Base-by-base conservation (phyloP, 2,329 filamentous ascomycete species). In the Bipolaris gigantea region DNA sequence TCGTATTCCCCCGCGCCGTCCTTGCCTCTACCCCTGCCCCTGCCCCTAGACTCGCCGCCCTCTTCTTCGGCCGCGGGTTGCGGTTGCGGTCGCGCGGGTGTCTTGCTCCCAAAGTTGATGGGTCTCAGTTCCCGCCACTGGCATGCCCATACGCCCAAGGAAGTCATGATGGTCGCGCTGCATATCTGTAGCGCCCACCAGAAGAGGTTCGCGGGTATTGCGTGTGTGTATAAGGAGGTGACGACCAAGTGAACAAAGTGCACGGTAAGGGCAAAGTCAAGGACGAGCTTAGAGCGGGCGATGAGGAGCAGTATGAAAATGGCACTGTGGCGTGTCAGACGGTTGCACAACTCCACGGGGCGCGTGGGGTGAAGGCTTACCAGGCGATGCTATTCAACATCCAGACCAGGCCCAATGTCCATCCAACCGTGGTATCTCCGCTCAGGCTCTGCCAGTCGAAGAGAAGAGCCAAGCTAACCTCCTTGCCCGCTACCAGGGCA, bases 201-300 rank as follows among this genome's bases (percentile, higher is more conserved):
- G 66, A 95, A 88, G 60, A 85, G 77, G 73, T 93, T 87, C 9
- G 83, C 81, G 1, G 94, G 94, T 25, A 97, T 72, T 9, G 84
- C 82, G 66, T 86, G 85, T 3, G 89, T 88, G 75, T 96, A 96
- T 32, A 96, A 73, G 18, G 86, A 87, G 25, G 90, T 89, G 66
- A 90, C 75, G 66, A 94, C 60, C 48, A 96, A 83, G 73, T 96
- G 90, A 38, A 96, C 79, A 72, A 89, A 83, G 77, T 96, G 91
- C 16, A 97, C 83, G 2, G 93, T 96, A 21, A 97, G 79, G 30
- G 91, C 90, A 73, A 97, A 99, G 76, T 99, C 94, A 63, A 91
- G 91, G 46, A 97, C 89, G 56, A 97, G 88, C 75, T 97, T 97
- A 43, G 89, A 94, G 58, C 94, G 90, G 18, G 88, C 87, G 63